Base-by-base conservation (phyloP, 2,329 filamentous ascomycete species). In the Alternaria ethzedia region DNA sequence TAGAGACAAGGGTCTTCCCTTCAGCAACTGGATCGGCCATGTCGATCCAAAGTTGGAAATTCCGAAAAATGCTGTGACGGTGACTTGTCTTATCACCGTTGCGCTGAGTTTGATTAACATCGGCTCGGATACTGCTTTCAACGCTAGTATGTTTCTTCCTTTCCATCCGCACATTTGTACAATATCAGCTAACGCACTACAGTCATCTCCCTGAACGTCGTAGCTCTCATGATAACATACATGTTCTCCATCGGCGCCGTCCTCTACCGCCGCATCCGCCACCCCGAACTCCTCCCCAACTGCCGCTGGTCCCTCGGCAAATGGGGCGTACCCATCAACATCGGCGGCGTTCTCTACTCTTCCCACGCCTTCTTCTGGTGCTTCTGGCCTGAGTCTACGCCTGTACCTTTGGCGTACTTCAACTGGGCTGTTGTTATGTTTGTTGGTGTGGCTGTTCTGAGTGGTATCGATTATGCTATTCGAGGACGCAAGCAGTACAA, bases 151-250 rank as follows among this genome's bases (percentile, higher is more conserved):
- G 73, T 70, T 5, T 12, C 13, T 4, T 4, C 13, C 10, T 10
- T 2, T 8, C 32, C 20, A 10, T 6, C 15, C 20, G 15, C 32
- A 13, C 6, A 4, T 17, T 23, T 8, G 4, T 44, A 9, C 5
- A 3, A 44, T n/a, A 4, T 41, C 11, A 30, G 13, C 49, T 59
- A 47, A 63, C 32, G 15, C 12, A 5, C 11, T 41, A 2, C 45
- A 77, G 74, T 82, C 61, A 78, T 81, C 36, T 81, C 79, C 1
- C 75, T 83, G n/a, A 76, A 76, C 54, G 69, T 79, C 15, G 77
- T 79, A 6, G 76, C 77, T 6, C 68, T 81, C 6, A 78, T 83
- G 74, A 78, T 77, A 10, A 81, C 80, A 12, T 84, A 83, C 72
- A 72, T 79, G 47, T 72, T 83, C 58, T 76, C 72, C 20, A 82